phyloP scores from a whole-genome alignment of 768 basidiomycete genomes.

The Suillus subaureus region DNA sequence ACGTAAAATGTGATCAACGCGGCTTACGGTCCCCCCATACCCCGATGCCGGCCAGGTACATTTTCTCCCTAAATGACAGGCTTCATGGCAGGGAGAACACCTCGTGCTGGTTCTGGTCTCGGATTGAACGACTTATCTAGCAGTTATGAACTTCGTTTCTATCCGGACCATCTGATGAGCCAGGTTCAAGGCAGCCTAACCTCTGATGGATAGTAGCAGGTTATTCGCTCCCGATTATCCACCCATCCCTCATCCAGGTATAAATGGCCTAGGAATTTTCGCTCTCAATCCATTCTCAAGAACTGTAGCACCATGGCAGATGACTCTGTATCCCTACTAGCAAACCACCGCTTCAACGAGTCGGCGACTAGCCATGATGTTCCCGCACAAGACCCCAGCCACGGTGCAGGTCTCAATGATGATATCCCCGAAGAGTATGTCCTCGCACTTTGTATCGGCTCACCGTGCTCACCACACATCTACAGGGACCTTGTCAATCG shows the following conservation, averaged over 20 bases:
- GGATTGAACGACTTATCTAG: not conserved
- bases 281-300: not conserved
- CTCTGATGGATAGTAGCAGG: not conserved
- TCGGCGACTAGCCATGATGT: not conserved
- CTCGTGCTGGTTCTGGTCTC: not conserved
- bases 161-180: not conserved
- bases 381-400: not conserved
- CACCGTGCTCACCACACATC: not conserved
- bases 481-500: slow-evolving; percentile 15
- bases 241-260: not conserved
- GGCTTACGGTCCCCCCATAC: not conserved
- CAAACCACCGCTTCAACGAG: not conserved
- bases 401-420: not conserved
- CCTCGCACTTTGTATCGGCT: not conserved
- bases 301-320: not conserved
- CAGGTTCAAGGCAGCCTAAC: not conserved
- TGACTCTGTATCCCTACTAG: not conserved
- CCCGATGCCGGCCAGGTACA: not conserved
- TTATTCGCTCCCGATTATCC: not conserved
- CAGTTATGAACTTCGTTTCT: not conserved
- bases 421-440: slow-evolving; percentile 2
- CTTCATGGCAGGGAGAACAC: not conserved
- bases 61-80: not conserved
- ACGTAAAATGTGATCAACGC: not conserved
- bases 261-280: not conserved